Evolutionary conservation across 352 stramenopile genomes (phyloP).

Genomic region (Globisporangium sylvaticum): DNA sequence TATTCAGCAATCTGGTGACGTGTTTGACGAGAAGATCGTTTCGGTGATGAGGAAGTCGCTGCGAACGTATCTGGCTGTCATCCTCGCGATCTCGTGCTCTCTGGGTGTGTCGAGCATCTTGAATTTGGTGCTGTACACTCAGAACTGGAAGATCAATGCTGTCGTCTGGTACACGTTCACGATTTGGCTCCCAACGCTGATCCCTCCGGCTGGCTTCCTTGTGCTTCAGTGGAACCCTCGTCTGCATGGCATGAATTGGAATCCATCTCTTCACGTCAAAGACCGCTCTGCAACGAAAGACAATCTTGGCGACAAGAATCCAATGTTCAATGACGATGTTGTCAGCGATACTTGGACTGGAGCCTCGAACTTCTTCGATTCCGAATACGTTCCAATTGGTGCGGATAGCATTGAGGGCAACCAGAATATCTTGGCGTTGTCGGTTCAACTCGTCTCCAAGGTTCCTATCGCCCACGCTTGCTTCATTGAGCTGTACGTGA

Average conservation of each 20-base stretch:
- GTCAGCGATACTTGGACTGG: constrained; percentile 58
- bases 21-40: constrained; percentile 72
- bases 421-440: constrained; percentile 78
- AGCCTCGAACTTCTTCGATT: constrained; percentile 70
- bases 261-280: constrained; percentile 51
- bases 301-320: constrained; percentile 32
- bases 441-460: constrained; percentile 59
- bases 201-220: constrained; percentile 73
- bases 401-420: constrained; percentile 49
- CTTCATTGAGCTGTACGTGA: constrained; percentile 75
- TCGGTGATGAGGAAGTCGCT: constrained; percentile 78
- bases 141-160: constrained; percentile 58
- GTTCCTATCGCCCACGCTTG: constrained; percentile 63
- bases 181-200: constrained; percentile 72
- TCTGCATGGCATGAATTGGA: constrained; percentile 70
- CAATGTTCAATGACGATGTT: constrained; percentile 27
- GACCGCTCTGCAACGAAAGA: constrained; percentile 36
- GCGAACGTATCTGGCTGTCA: constrained; percentile 71
- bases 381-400: constrained; percentile 62
- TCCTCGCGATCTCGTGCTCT: constrained; percentile 65
- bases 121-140: constrained; percentile 62
- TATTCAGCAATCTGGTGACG: constrained; percentile 68
- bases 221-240: constrained; percentile 84
- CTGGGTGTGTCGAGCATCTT: constrained; percentile 58
- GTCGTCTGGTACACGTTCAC: constrained; percentile 81